Percentiles rank a stretch among this genome's conserved stretches.
Evolutionary conservation across 768 basidiomycete species (phyloP).

Genomic region (Trametes sanguinea): DNA sequence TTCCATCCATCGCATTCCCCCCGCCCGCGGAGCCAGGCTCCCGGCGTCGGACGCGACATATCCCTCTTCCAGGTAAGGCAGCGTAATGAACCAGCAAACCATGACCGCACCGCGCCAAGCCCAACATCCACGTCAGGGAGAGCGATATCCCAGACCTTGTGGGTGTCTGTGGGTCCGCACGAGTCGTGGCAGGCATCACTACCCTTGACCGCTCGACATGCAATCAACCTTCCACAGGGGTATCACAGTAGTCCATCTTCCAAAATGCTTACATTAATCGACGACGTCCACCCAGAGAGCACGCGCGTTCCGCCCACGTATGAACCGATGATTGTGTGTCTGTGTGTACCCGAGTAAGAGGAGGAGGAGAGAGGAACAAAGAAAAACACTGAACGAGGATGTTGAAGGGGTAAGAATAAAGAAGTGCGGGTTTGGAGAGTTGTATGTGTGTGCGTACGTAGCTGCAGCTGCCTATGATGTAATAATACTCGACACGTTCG

Average conservation of each 20-base stretch:
- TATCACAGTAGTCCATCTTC: neutral
- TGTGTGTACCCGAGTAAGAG: constrained; percentile 1
- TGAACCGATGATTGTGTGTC: neutral
- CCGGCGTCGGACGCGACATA: neutral
- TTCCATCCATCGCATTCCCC: neutral
- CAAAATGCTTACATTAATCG: neutral
- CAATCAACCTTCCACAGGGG: too few relatives aligned
- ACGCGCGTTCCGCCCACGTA: neutral
- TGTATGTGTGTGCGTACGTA: too few relatives aligned
- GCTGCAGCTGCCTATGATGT: too few relatives aligned
- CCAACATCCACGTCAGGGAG: neutral
- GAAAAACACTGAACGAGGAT: too few relatives aligned
- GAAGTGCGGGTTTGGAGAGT: neutral
- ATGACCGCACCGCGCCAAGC: neutral
- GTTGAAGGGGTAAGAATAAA: neutral
- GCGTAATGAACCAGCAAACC: too few relatives aligned
- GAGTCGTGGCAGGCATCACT: too few relatives aligned
- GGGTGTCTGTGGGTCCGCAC: constrained; percentile 18
- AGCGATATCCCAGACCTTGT: constrained; percentile 1
- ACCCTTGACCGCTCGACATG: too few relatives aligned
- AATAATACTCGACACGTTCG: neutral
- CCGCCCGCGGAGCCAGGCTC: neutral
- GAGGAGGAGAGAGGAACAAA: neutral
- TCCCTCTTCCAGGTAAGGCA: neutral
- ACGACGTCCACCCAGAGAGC: neutral